Evolutionary conservation across 176 grass and related monocot genomes (phyloP), one percentile per base, ranked within the genome.

Genomic region (Poa pratensis): DNA sequence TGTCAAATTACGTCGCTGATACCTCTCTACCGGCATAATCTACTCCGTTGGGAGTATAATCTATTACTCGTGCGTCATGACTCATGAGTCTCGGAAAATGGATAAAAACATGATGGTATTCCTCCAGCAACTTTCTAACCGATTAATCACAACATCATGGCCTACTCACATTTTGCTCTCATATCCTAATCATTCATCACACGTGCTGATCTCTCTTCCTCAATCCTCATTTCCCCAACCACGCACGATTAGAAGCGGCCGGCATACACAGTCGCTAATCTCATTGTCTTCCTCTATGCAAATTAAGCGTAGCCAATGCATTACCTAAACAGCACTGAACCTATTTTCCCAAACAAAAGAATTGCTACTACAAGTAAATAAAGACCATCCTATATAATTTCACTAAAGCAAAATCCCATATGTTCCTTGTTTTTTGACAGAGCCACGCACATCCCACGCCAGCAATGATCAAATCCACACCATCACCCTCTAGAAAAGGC

Each of bases 381-480:
- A 49, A 49, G 46, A 49, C 12, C 46, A 15, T 49, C 46, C 46
- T 15, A 12, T 49, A 3, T 49, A 12, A 49, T 49, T 49, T 10
- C 8, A 9, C 8, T 42, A 37, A 37, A 37, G 3, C 35, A 37
- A 37, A 37, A 37, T n/a, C n/a, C n/a, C n/a, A n/a, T n/a, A n/a
- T n/a, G n/a, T n/a, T n/a, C n/a, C n/a, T n/a, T n/a, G n/a, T n/a
- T n/a, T n/a, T n/a, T n/a, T n/a, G n/a, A n/a, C n/a, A n/a, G n/a
- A n/a, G n/a, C n/a, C n/a, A n/a, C n/a, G n/a, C n/a, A n/a, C n/a
- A n/a, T 76, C 6, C 60, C 17, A 54, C 45, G 55, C 19, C 57
- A 52, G 45, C 43, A 69, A 76, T 26, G 20, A 5, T 45, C 78
- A 43, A 71, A 69, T 84, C 34, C 52, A n/a, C 63, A 66, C 30